Percentiles rank a stretch among this genome's conserved stretches.
These are phyloP conservation scores for Ichthyophthirius multifiliis DNA, from an alignment of 169 alveolate species.

Conservation along the genomic window DNA sequence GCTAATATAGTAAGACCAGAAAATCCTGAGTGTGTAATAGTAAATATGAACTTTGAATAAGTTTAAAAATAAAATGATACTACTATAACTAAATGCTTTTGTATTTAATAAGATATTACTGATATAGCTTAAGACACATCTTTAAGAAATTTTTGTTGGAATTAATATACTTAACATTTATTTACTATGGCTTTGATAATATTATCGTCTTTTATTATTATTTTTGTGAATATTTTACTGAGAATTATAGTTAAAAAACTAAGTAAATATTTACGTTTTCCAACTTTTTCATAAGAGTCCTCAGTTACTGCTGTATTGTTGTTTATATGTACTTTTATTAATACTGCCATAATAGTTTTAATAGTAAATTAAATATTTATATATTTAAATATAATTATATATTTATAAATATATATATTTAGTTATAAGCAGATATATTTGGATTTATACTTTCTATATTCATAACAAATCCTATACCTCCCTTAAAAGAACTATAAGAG, in stretches of 20 bases:
- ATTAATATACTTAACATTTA: neutral
- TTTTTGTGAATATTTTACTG: neutral
- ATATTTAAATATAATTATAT: no score
- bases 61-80: neutral
- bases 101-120: neutral
- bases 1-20: neutral
- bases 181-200: no score
- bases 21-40: neutral
- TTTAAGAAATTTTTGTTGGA: neutral
- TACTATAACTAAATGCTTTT: neutral
- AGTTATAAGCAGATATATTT: neutral
- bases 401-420: no score
- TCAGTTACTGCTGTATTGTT: neutral
- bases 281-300: neutral
- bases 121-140: neutral
- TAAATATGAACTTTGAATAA: neutral
- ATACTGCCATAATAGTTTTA: neutral
- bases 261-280: neutral
- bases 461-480: neutral
- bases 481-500: neutral
- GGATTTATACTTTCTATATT: neutral
- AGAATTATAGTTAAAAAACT: no score
- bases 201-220: neutral
- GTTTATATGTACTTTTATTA: neutral
- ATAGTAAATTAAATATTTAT: neutral